phyloP scores from a whole-genome alignment of 2,329 filamentous ascomycete genomes.

The Fusarium sp. region DNA sequence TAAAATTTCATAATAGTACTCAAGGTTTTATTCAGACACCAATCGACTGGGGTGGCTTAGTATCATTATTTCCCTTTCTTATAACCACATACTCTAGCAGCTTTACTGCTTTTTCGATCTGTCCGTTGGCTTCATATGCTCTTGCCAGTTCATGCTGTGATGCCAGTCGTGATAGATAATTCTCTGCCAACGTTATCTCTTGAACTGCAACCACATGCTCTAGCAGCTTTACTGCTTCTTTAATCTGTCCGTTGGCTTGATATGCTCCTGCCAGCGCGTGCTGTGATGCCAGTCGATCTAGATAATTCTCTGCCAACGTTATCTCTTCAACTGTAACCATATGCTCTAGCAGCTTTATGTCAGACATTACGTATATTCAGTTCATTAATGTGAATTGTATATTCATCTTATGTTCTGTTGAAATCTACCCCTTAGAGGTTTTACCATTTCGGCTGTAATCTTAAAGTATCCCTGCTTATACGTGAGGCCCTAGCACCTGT shows the following conservation, averaged over 20 bases:
- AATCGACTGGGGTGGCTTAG: too few relatives aligned
- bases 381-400: background rate
- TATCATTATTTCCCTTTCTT: too few relatives aligned
- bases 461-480: too few relatives aligned
- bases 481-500: too few relatives aligned
- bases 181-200: background rate
- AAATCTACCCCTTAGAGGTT: too few relatives aligned
- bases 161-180: constrained; percentile 5
- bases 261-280: background rate
- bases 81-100: constrained; percentile 16
- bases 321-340: too few relatives aligned
- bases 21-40: too few relatives aligned
- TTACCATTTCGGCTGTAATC: too few relatives aligned
- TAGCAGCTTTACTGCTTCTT: background rate
- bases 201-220: constrained; percentile 8
- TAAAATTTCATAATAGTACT: too few relatives aligned
- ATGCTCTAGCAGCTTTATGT: background rate
- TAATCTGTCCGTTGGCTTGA: background rate
- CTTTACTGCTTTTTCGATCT: constrained; percentile 3
- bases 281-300: background rate
- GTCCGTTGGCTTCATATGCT: constrained; percentile 4
- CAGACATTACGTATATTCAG: background rate
- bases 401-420: too few relatives aligned
- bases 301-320: too few relatives aligned
- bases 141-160: constrained; percentile 8